Base-by-base conservation (phyloP, 371 early-diverging fungal genomes). In the Phascolomyces articulosus region DNA sequence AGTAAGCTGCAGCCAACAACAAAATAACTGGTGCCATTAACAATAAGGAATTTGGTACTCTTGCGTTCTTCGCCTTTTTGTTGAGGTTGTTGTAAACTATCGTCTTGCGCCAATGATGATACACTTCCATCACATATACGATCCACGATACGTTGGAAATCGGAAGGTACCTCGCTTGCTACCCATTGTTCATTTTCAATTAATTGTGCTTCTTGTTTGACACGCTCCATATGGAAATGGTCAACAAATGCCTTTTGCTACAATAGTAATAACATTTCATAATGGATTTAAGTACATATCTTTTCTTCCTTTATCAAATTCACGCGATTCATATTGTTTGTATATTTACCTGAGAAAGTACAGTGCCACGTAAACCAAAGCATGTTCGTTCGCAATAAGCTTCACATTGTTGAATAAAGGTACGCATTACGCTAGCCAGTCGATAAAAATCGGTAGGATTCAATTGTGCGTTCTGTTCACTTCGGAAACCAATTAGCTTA, bases 101-200 rank as follows among this genome's bases (percentile, higher is more conserved):
- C 64, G 4, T 24, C 31, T 44, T 51, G 57, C 23, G 64, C 54
- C 53, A 74, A 63, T 0, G 66, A 55, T 21, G 67, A 51, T 16
- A 75, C 68, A 11, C 67, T 68, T 3, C 76, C 78, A 6, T 84
- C 82, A 27, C 91, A 81, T n/a, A 96, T 83, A 51, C 83, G 79
- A 53, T 94, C 88, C 11, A 91, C 90, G 55, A 95, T 91, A 21
- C 81, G 73, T 71, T 98, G 98, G 60, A 95, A 97, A 59, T 97
- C 96, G 38, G 89, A 77, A 0, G 97, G 95, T 10, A 97, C 94
- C 56, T 93, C 94, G 11, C 93, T 90, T 55, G 92, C 93, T 18
- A 85, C 82, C 98, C 98, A 98, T 73, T 95, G 95, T 70, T 98
- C 98, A 66, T 93, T 95, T 62, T 96, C 98, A 47, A 97, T 88